phyloP scores from a whole-genome alignment of 768 basidiomycete species.

The Amylocystis lapponica region DNA sequence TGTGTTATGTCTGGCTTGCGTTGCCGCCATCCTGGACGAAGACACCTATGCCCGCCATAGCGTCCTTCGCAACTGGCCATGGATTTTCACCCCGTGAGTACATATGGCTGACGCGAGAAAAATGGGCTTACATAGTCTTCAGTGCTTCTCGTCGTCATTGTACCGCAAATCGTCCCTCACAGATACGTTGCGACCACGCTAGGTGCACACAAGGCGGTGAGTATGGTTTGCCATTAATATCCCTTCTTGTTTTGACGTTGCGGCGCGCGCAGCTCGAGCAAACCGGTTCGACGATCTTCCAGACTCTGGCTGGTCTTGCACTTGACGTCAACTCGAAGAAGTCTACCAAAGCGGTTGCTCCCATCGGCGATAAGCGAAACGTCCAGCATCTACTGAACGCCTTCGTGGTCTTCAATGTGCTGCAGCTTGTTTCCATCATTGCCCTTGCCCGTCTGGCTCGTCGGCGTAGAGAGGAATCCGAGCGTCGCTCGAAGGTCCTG shows the following conservation, averaged over 20 bases:
- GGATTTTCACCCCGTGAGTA: conserved; percentile 66
- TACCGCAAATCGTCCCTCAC: conserved; percentile 61
- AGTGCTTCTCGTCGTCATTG: conserved; percentile 73
- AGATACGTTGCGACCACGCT: conserved; percentile 77
- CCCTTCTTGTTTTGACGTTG: neutral
- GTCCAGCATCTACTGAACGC: conserved; percentile 48
- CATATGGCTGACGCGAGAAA: neutral
- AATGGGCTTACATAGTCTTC: neutral
- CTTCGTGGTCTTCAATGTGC: conserved; percentile 50
- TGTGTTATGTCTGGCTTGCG: conserved; percentile 62
- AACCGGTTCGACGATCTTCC: conserved; percentile 65
- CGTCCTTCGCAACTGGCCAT: conserved; percentile 59
- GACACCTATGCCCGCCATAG: conserved; percentile 56
- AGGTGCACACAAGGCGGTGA: conserved; percentile 73
- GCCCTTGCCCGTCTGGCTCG: conserved; percentile 44
- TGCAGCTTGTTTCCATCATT: conserved; percentile 49
- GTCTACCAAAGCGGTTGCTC: conserved; percentile 1
- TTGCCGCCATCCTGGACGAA: conserved; percentile 52
- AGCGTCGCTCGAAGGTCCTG: conserved; percentile 10
- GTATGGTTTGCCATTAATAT: conserved; percentile 15
- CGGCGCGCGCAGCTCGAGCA: conserved; percentile 55
- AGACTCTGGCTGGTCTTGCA: conserved; percentile 65
- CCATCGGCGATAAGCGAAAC: conserved; percentile 20
- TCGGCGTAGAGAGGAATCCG: conserved; percentile 28
- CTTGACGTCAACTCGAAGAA: conserved; percentile 44